Percentiles rank a stretch among this genome's conserved stretches.
Conservation (phyloP, 495 filamentous ascomycete species). For the Aspergillus kassunensis region DNA sequence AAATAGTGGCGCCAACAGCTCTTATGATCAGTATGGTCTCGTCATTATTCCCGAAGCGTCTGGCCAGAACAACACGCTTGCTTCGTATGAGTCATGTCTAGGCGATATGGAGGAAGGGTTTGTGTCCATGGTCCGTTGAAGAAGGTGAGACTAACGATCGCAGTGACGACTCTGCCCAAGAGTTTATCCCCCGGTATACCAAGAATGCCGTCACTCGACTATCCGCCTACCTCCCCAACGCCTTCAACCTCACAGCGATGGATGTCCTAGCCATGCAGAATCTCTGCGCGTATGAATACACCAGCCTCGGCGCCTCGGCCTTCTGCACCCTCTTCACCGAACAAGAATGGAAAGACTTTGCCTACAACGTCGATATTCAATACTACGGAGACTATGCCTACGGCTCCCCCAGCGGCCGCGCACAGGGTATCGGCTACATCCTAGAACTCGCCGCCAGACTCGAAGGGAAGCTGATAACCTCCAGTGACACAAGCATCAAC, state of each 20-base stretch:
- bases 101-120: slow-evolving; percentile 14
- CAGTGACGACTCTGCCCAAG: slow-evolving; percentile 22
- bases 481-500: slow-evolving; percentile 55
- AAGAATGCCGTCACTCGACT: slow-evolving; percentile 23
- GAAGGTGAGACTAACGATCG: too few relatives aligned
- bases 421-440: slow-evolving; percentile 60
- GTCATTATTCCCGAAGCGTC: slow-evolving; percentile 45
- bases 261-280: slow-evolving; percentile 55
- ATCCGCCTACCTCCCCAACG: slow-evolving; percentile 22
- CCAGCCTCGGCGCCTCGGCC: slow-evolving; percentile 23
- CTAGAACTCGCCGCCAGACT: slow-evolving; percentile 59
- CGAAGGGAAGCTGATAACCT: slow-evolving; percentile 46
- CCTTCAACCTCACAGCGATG: slow-evolving; percentile 47
- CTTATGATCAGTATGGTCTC: slow-evolving; percentile 36
- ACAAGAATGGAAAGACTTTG: slow-evolving; percentile 53
- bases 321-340: slow-evolving; percentile 56
- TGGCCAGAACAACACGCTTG: slow-evolving; percentile 48
- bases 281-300: slow-evolving; percentile 32
- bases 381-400: slow-evolving; percentile 57
- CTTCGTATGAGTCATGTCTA: slow-evolving; percentile 36
- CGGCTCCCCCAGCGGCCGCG: slow-evolving; percentile 58
- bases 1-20: slow-evolving; percentile 32
- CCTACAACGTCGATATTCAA: slow-evolving; percentile 53
- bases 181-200: slow-evolving; percentile 27
- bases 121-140: too few relatives aligned